Evolutionary conservation across 108 stramenopile species (phyloP), one percentile per base, ranked within the genome.

Genomic region (Nitzschia inconspicua): DNA sequence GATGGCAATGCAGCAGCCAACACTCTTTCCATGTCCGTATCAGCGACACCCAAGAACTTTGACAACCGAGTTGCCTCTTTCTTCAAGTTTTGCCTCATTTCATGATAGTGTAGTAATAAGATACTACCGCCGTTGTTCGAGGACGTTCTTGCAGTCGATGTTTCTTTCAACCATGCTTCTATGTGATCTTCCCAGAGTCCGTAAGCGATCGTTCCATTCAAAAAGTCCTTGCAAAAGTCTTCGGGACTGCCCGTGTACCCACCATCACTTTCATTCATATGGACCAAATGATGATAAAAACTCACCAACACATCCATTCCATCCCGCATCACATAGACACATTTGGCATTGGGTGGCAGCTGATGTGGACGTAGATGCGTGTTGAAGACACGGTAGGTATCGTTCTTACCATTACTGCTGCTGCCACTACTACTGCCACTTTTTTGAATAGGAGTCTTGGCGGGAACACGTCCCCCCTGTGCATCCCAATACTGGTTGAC

Each of bases 211-310:
- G 63, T 60, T 22, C 83, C 83, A 13, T 74, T 62, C 56, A 80
- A 44, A 73, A 79, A 84, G 58, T 78, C 73, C 10, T 51, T 24
- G 28, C 27, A 62, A 48, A 84, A 84, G 1, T 73, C 47, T 1
- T 36, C 42, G 46, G 66, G 66, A n/a, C 50, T 61, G 6, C 65
- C 57, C 0, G 41, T 51, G 29, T 75, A 84, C 0, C 54, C 61
- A 0, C 83, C 83, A 59, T 84, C 83, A 34, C 54, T 53, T 0
- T 34, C 51, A 41, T 41, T 6, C 37, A 83, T 82, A 57, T 85
- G 78, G n/a, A 75, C 62, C 7, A 89, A 48, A 44, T 89, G 88
- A 57, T 85, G 79, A 52, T 78, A 85, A 62, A 89, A 89, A 19
- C 73, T 75, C 8, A 69, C 58, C 55, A 76, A 56, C 2, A 70